phyloP scores from a whole-genome alignment of 2,329 filamentous ascomycete species.

The Fusarium sp. region DNA sequence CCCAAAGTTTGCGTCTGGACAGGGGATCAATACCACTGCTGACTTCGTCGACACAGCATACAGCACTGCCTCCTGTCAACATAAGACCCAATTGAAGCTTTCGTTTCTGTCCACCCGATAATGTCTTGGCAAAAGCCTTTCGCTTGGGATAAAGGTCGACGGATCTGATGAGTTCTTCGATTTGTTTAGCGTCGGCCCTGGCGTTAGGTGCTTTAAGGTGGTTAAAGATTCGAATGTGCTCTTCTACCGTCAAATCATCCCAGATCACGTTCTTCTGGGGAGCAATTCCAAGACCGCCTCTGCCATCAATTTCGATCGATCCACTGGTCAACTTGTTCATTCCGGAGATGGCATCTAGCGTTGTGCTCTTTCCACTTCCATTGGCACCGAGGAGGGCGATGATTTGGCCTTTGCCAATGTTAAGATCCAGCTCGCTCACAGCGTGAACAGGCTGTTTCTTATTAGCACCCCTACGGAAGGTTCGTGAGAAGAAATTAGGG shows the following conservation, averaged over 20 bases:
- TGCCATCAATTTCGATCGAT: slow-evolving; percentile 79
- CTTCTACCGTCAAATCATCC: slow-evolving; percentile 86
- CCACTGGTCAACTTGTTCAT: slow-evolving; percentile 81
- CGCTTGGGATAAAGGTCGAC: slow-evolving; percentile 83
- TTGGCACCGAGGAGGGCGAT: slow-evolving; percentile 89
- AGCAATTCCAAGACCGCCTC: slow-evolving; percentile 84
- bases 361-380: slow-evolving; percentile 90
- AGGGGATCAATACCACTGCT: slow-evolving; percentile 89
- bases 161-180: slow-evolving; percentile 71
- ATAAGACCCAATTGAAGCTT: slow-evolving; percentile 95
- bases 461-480: slow-evolving; percentile 58
- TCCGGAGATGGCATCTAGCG: slow-evolving; percentile 87
- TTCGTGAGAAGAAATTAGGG: slow-evolving; percentile 69
- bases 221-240: slow-evolving; percentile 88
- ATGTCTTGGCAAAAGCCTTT: slow-evolving; percentile 76
- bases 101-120: slow-evolving; percentile 91
- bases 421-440: slow-evolving; percentile 78
- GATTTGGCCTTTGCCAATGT: slow-evolving; percentile 82
- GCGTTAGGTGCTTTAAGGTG: slow-evolving; percentile 75
- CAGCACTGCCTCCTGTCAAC: slow-evolving; percentile 87
- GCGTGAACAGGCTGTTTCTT: slow-evolving; percentile 75
- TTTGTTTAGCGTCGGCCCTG: slow-evolving; percentile 67
- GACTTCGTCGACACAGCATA: slow-evolving; percentile 93
- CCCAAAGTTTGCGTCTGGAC: slow-evolving; percentile 90
- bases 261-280: slow-evolving; percentile 96